These are phyloP conservation scores for Leucosporidium scottii DNA, from an alignment of 768 basidiomycete genomes.

Conservation along the genomic window DNA sequence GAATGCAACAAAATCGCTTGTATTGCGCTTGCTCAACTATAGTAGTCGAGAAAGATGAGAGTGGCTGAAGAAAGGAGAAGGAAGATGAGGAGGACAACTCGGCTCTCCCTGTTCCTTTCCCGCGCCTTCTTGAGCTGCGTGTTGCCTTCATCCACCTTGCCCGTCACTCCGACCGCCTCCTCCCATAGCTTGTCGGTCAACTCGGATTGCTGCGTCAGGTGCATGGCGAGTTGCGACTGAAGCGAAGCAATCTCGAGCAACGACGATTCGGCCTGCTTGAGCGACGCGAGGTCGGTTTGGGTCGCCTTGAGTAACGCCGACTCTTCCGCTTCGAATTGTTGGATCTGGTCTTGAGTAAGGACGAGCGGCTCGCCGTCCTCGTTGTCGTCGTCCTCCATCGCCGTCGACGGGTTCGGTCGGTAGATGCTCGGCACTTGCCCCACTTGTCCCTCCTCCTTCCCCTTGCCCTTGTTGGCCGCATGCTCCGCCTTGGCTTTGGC, in stretches of 20 bases:
- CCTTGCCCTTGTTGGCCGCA: conserved; percentile 45
- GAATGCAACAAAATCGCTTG: not conserved
- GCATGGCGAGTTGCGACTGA: conserved; percentile 83
- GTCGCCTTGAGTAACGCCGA: conserved; percentile 73
- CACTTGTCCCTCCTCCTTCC: not conserved
- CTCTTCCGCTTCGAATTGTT: conserved; percentile 90
- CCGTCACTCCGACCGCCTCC: conserved; percentile 81
- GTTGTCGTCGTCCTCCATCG: conserved; percentile 50
- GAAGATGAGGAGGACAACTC: conserved; percentile 85
- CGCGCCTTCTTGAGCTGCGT: conserved; percentile 81
- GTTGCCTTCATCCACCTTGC: conserved; percentile 82
- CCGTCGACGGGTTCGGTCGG: conserved; percentile 39
- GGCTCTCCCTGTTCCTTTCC: conserved; percentile 73
- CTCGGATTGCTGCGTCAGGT: conserved; percentile 83
- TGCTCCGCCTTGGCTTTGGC: not conserved
- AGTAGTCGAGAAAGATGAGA: conserved; percentile 86
- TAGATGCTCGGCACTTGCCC: conserved; percentile 30
- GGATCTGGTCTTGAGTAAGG: conserved; percentile 76
- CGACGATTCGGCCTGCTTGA: conserved; percentile 84
- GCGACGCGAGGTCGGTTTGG: conserved; percentile 76
- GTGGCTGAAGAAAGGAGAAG: conserved; percentile 85
- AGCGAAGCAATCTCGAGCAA: conserved; percentile 86
- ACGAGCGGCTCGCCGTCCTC: conserved; percentile 55
- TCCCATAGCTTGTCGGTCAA: conserved; percentile 89
- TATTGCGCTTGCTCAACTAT: conserved; percentile 38